Evolutionary conservation across 108 stramenopile species (phyloP).

Genomic region (Conticribra guillardii): DNA sequence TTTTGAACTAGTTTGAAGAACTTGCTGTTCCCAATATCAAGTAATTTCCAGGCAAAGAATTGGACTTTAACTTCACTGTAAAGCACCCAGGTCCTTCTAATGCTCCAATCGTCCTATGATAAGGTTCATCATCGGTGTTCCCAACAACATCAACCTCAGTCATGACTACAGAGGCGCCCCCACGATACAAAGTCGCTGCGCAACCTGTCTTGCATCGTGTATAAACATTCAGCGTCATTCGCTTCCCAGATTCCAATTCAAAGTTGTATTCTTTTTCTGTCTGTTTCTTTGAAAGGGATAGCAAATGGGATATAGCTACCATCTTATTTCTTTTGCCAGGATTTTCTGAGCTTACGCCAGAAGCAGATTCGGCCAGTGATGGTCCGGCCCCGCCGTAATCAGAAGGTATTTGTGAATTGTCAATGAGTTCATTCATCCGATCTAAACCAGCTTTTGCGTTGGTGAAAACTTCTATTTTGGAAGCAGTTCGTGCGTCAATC

Average conservation of each 20-base stretch:
- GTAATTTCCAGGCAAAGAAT: constrained; percentile 12
- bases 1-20: too few species aligned
- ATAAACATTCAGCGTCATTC: constrained; percentile 30
- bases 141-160: constrained; percentile 23
- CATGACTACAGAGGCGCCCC: constrained; percentile 7
- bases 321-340: constrained; percentile 9
- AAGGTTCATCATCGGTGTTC: constrained; percentile 25
- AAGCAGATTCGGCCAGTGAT: constrained; percentile 29
- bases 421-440: constrained; percentile 43
- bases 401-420: constrained; percentile 39
- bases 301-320: constrained; percentile 29
- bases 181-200: constrained; percentile 12
- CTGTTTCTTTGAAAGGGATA: constrained; percentile 26
- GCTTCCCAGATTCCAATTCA: constrained; percentile 19
- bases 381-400: constrained; percentile 43
- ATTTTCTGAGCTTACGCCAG: background rate
- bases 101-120: constrained; percentile 31
- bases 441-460: constrained; percentile 27
- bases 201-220: constrained; percentile 29
- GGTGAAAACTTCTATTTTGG: constrained; percentile 50
- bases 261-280: constrained; percentile 18
- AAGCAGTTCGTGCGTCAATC: constrained; percentile 49
- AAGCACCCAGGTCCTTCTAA: constrained; percentile 30
- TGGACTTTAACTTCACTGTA: constrained; percentile 15
- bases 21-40: constrained; percentile 23